Conservation (phyloP, 2,329 filamentous ascomycete species). For the Alternaria triticina region DNA sequence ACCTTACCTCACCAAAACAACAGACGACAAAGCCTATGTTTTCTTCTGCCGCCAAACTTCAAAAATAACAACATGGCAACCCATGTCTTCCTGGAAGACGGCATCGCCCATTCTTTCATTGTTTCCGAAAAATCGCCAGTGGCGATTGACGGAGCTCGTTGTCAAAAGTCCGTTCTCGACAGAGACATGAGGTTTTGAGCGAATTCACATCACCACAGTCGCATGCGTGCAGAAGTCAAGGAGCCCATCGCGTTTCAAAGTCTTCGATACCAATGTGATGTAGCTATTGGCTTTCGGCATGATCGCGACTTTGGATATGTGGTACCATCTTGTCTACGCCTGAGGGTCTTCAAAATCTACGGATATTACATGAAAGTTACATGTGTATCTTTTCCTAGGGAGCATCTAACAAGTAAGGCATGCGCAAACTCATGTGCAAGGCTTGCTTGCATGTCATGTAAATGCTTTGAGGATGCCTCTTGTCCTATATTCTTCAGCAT, state of each 20-base stretch:
- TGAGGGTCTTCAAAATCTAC: background rate
- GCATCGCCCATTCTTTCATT: background rate
- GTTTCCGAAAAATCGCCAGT: background rate
- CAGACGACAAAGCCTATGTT: no score
- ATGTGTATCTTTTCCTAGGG: background rate
- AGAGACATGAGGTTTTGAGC: background rate
- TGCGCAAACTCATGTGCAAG: no score
- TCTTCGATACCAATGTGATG: background rate
- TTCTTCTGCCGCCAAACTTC: no score
- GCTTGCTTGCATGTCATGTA: no score
- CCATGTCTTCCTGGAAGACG: background rate
- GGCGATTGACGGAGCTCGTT: background rate
- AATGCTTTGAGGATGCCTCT: no score
- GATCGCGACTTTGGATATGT: fast-evolving
- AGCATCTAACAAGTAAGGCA: background rate
- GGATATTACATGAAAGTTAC: background rate
- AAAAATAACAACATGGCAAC: no score
- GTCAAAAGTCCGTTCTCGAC: background rate
- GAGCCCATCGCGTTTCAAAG: background rate
- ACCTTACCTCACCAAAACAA: background rate
- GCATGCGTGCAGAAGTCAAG: background rate
- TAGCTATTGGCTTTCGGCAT: background rate
- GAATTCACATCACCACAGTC: background rate
- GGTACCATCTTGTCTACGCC: background rate
- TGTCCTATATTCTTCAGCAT: background rate